Base-by-base conservation (phyloP, 2,329 filamentous ascomycete genomes). In the Pseudocercospora vitis region DNA sequence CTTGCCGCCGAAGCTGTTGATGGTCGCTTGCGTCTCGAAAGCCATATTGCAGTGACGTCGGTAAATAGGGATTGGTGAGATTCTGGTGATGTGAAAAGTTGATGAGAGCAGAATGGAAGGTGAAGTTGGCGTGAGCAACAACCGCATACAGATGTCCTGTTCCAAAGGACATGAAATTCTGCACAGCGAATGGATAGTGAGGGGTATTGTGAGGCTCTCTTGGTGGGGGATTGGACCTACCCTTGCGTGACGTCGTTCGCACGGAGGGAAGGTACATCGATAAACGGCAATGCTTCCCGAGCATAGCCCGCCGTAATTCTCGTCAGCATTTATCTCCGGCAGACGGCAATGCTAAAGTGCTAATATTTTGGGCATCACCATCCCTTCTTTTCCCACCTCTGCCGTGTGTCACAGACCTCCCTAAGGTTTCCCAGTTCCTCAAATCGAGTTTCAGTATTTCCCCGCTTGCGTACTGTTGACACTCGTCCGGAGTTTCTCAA, bases 1-100 rank as follows among this genome's bases (percentile, higher is more conserved):
- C 76, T 91, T 91, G 70, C 94, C 94, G 70, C 91, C 92, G 71
- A 96, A 97, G 72, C 85, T 89, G 78, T 86, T 81, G 74, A 97
- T 96, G 59, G 88, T 89, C 56, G 89, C 87, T 71, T 88, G 95
- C 63, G 88, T 95, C 70, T 88, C 89, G 79, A 97, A 91, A 55
- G 87, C 78, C 91, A 94, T 94, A 59, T 61, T 79, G 58, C 32
- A 19, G 24, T 45, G 37, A 6, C 23, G 16, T 31, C 39, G 48
- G 33, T 19, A 29, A 6, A 7, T 29, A 11, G 6, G 26, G 11
- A 11, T 29, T 29, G 45, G 39, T 44, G 12, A 45, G 24, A 18
- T 12, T 23, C 8, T 7, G 24, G 12, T 19, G 24, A 11, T 2
- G 33, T 7, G 26, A 19, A 31, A 40, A 12, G 12, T 42, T n/a